Percentiles rank a stretch among this genome's conserved stretches.
phyloP scores from a whole-genome alignment of 495 filamentous ascomycete species.

The Peziza echinospora region DNA sequence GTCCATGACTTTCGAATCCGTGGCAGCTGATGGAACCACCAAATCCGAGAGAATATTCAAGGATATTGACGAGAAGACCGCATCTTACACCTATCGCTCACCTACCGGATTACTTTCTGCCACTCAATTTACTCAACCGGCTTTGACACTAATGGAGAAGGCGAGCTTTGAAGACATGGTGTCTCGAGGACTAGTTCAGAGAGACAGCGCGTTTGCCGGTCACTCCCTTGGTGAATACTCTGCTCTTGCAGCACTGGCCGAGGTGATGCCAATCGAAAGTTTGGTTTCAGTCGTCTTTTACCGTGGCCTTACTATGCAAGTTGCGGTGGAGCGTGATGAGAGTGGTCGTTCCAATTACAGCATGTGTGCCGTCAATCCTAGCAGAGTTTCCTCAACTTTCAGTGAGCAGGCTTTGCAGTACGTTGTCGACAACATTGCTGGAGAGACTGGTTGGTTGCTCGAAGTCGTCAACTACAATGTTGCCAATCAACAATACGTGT shows the following conservation, averaged over 20 bases:
- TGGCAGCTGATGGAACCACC: slow-evolving; percentile 68
- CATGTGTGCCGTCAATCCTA: slow-evolving; percentile 98
- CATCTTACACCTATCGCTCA: slow-evolving; percentile 90
- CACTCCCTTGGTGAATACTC: slow-evolving; percentile 98
- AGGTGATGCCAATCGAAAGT: slow-evolving; percentile 98
- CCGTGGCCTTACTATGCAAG: slow-evolving; percentile 96
- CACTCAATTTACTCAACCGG: slow-evolving; percentile 96
- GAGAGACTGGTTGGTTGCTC: slow-evolving; percentile 80
- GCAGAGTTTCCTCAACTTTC: slow-evolving; percentile 64
- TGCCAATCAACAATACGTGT: slow-evolving; percentile 95
- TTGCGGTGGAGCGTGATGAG: slow-evolving; percentile 90
- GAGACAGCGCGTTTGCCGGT: slow-evolving; percentile 89
- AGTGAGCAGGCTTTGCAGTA: slow-evolving; percentile 92
- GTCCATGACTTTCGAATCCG: slow-evolving; percentile 98
- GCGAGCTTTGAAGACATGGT: slow-evolving; percentile 98
- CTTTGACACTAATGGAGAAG: slow-evolving; percentile 97
- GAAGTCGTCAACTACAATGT: slow-evolving; percentile 99
- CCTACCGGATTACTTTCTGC: slow-evolving; percentile 89
- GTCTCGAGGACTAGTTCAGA: slow-evolving; percentile 82
- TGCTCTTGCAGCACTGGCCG: slow-evolving; percentile 82
- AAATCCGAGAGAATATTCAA: slow-evolving; percentile 99
- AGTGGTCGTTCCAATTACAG: slow-evolving; percentile 86
- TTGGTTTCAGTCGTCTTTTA: slow-evolving; percentile 98
- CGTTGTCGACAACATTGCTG: slow-evolving; percentile 77
- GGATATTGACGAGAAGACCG: slow-evolving; percentile 73